Base-by-base conservation (phyloP, 257 asterid species). In the Ocimum tenuiflorum region DNA sequence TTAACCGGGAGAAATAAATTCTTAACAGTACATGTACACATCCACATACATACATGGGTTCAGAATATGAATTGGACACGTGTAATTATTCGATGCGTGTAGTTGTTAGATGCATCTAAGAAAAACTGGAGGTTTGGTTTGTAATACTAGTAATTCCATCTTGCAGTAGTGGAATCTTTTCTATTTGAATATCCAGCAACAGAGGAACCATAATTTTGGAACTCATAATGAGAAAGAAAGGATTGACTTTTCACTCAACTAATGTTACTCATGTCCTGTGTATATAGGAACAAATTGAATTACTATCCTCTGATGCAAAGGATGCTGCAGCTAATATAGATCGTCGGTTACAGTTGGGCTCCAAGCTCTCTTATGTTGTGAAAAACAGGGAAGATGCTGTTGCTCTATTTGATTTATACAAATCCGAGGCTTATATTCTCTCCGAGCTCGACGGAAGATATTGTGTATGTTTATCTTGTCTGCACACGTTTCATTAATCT, bases 261-360 rank as follows among this genome's bases (percentile, higher is more conserved):
- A 23, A 57, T 52, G 45, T 42, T 43, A 49, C 29, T 19, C 29
- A 29, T 72, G 64, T 50, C 31, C 36, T 68, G 68, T 59, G 13
- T 60, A 47, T 65, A 41, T 75, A 89, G 97, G 88, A 76, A 71
- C 88, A 72, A 67, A 48, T 19, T 8, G 90, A 86, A 63, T 66
- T 81, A 35, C 84, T 94, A 41, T 77, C 99, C 56, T 51, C 18
- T 23, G 95, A 81, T 33, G 99, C 97, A n/a, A 92, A 89, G 78
- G 78, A 78, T 18, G 97, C 96, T 23, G 98, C 99, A 64, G 79
- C 85, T 19, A 63, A 79, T 60, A 86, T 92, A 62, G 97, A 84
- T 71, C 62, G 59, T 61, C 78, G 89, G 52, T 76, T 89, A 68
- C 85, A 77, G 76, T 82, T 94, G 65, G 97, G 99, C 47, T 80